Percentiles rank a stretch among this genome's conserved stretches.
Conservation (phyloP, 2,329 filamentous ascomycete genomes). For the Didymella segeticola region DNA sequence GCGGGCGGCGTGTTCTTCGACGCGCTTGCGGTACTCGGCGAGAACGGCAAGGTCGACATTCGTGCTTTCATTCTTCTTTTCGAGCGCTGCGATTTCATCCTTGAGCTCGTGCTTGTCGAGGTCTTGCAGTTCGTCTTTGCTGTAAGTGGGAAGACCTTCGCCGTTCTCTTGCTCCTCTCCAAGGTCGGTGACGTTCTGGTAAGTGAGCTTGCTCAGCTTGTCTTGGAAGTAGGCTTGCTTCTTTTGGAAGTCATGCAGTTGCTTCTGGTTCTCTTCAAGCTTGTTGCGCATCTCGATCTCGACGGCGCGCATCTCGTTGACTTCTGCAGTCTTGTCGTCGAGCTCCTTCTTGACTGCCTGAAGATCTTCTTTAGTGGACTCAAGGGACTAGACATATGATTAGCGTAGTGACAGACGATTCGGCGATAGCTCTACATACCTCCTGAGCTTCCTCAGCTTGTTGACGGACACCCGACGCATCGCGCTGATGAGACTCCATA, state of each 20-base stretch:
- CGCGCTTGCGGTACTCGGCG: slow-evolving; percentile 83
- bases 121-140: slow-evolving; percentile 70
- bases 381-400: slow-evolving; percentile 63
- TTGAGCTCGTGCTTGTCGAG: slow-evolving; percentile 69
- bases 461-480: slow-evolving; percentile 74
- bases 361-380: slow-evolving; percentile 81
- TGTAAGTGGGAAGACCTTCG: slow-evolving; percentile 73
- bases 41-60: slow-evolving; percentile 89
- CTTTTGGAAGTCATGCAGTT: slow-evolving; percentile 83
- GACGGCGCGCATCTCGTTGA: slow-evolving; percentile 60
- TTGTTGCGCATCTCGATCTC: slow-evolving; percentile 99
- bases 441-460: slow-evolving; percentile 83
- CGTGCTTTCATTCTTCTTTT: slow-evolving; percentile 81
- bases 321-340: slow-evolving; percentile 73
- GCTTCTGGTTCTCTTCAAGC: slow-evolving; percentile 94
- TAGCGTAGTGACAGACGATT: background rate
- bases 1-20: slow-evolving; percentile 80
- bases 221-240: slow-evolving; percentile 86
- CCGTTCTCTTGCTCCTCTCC: slow-evolving; percentile 63
- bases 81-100: slow-evolving; percentile 68
- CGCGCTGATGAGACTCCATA: slow-evolving; percentile 76
- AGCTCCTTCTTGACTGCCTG: slow-evolving; percentile 81
- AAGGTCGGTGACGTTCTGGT: slow-evolving; percentile 74
- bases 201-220: slow-evolving; percentile 80
- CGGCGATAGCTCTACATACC: slow-evolving; percentile 41